phyloP scores from a whole-genome alignment of 192 early-diverging fungal genomes.

The Rhizophlyctis rosea region DNA sequence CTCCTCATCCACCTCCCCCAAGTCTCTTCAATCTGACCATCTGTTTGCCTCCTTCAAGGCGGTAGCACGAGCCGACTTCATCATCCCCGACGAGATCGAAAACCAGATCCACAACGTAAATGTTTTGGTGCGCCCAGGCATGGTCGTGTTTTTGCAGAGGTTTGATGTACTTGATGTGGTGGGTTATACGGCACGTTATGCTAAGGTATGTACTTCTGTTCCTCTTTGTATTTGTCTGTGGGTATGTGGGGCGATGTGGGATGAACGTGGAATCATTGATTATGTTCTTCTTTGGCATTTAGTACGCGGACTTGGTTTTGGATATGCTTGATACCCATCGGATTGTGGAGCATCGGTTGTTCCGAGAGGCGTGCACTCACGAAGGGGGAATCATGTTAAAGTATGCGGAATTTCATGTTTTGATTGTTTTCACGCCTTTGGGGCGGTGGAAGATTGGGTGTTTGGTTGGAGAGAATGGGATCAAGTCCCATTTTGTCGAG shows the following conservation, averaged over 20 bases:
- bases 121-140: conserved; percentile 94
- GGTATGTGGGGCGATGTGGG: not conserved
- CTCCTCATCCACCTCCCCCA: not conserved
- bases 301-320: conserved; percentile 98
- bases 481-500: not conserved
- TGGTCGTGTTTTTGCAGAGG: conserved; percentile 83
- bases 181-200: conserved; percentile 91
- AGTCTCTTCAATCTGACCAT: not conserved
- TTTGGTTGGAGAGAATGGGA: not conserved
- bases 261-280: not conserved
- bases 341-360: conserved; percentile 89
- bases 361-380: conserved; percentile 92
- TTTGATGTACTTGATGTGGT: conserved; percentile 95
- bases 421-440: not conserved
- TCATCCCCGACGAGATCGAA: conserved; percentile 93
- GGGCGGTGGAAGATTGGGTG: conserved; percentile 73
- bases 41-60: conserved; percentile 25
- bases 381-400: conserved; percentile 98
- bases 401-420: conserved; percentile 18
- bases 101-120: conserved; percentile 88
- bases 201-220: conserved; percentile 59
- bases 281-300: conserved; percentile 5
- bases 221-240: not conserved
- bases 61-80: conserved; percentile 79
- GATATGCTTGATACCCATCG: conserved; percentile 83